phyloP scores from a whole-genome alignment of 2,329 filamentous ascomycete genomes.

The Penicillium sp. region DNA sequence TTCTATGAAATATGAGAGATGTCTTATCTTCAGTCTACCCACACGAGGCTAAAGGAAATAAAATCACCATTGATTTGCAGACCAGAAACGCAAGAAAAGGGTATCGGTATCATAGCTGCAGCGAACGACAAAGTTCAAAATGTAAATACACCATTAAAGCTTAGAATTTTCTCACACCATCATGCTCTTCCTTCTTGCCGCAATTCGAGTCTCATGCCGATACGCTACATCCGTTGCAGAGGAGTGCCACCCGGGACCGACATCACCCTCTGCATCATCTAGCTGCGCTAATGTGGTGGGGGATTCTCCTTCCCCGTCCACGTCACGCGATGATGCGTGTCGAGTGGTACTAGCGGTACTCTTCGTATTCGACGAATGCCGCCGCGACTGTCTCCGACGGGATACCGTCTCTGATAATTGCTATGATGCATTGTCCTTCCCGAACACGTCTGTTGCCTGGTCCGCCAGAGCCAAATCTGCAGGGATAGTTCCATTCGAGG shows the following conservation, averaged over 20 bases:
- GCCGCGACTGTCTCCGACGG: slow-evolving; percentile 30
- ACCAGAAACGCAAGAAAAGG: slow-evolving; percentile 5
- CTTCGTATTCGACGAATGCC: slow-evolving; percentile 33
- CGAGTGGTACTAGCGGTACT: slow-evolving; percentile 8
- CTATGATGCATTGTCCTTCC: slow-evolving; percentile 11
- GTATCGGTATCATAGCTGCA: slow-evolving; percentile 24
- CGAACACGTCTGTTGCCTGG: slow-evolving; percentile 17
- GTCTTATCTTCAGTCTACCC: background rate
- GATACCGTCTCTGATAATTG: slow-evolving; percentile 25
- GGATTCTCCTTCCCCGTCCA: background rate
- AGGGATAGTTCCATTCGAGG: slow-evolving; percentile 1
- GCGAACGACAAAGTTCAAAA: slow-evolving; percentile 10
- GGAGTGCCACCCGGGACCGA: background rate
- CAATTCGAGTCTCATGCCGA: slow-evolving; percentile 30
- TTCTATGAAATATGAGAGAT: background rate
- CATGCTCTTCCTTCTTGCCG: slow-evolving; percentile 38
- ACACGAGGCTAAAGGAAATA: background rate
- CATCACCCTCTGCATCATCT: slow-evolving; percentile 9
- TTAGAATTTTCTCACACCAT: slow-evolving; percentile 29
- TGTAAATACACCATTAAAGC: slow-evolving; percentile 14
- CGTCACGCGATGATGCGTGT: slow-evolving; percentile 1
- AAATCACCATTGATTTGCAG: slow-evolving; percentile 3
- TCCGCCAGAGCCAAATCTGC: slow-evolving; percentile 14
- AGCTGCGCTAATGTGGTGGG: slow-evolving; percentile 2
- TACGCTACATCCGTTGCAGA: slow-evolving; percentile 12